Evolutionary conservation across 176 grass and related monocot genomes (phyloP).

Genomic region (Phragmites australis): DNA sequence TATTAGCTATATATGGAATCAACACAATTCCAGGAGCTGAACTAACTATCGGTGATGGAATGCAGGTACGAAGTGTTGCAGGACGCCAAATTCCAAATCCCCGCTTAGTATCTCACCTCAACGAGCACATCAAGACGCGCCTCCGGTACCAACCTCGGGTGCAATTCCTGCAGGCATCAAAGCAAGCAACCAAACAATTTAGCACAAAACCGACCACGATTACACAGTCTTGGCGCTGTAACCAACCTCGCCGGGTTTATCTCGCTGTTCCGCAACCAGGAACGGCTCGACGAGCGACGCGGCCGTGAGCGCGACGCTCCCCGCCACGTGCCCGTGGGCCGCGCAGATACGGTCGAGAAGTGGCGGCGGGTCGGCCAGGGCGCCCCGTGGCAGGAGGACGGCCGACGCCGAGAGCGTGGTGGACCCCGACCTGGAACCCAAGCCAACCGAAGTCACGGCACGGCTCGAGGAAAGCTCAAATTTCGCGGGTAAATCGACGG

Average conservation of each 20-base stretch:
- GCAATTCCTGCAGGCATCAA: slow-evolving; percentile 48
- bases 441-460: slow-evolving; percentile 21
- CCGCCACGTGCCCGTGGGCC: slow-evolving; percentile 48
- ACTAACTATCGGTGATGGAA: background rate
- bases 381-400: slow-evolving; percentile 61
- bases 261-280: slow-evolving; percentile 65
- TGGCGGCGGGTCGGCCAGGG: slow-evolving; percentile 42
- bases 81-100: background rate
- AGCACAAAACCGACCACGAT: slow-evolving; percentile 19
- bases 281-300: slow-evolving; percentile 71
- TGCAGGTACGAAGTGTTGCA: background rate
- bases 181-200: slow-evolving; percentile 13
- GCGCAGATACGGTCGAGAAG: slow-evolving; percentile 46
- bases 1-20: slow-evolving; percentile 5
- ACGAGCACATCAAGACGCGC: slow-evolving; percentile 70
- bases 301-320: slow-evolving; percentile 58
- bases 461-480: slow-evolving; percentile 2
- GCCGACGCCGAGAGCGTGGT: slow-evolving; percentile 88
- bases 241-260: slow-evolving; percentile 57
- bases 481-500: background rate
- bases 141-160: slow-evolving; percentile 60
- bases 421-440: slow-evolving; percentile 63
- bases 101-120: slow-evolving; percentile 47
- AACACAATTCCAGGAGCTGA: slow-evolving; percentile 7
- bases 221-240: background rate